Evolutionary conservation across 352 stramenopile species (phyloP).

Genomic region (Globisporangium apiculatum): DNA sequence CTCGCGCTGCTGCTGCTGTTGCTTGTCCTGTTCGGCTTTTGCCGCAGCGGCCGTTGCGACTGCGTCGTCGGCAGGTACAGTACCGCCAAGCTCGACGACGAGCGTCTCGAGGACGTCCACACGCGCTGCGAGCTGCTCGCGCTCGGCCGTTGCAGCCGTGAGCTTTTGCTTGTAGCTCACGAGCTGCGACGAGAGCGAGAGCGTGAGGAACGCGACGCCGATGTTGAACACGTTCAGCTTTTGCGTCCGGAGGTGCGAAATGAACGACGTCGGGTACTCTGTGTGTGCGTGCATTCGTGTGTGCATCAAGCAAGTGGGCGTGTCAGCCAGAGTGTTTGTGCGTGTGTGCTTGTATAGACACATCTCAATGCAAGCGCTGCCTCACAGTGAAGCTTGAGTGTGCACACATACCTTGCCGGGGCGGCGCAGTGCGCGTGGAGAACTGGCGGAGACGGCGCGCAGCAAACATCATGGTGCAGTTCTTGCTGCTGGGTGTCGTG

Average conservation of each 20-base stretch:
- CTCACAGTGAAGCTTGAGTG: not conserved
- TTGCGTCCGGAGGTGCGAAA: conserved; percentile 68
- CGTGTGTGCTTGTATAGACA: too few relatives aligned
- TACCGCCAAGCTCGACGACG: conserved; percentile 52
- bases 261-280: conserved; percentile 81
- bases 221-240: conserved; percentile 87
- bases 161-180: conserved; percentile 68
- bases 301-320: not conserved
- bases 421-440: conserved; percentile 23
- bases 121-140: conserved; percentile 36
- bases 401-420: conserved; percentile 27
- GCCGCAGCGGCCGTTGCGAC: conserved; percentile 18
- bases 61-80: conserved; percentile 50
- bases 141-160: conserved; percentile 27
- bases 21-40: conserved; percentile 27
- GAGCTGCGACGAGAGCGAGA: conserved; percentile 81
- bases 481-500: not conserved
- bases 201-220: conserved; percentile 70
- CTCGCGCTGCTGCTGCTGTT: conserved; percentile 25
- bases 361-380: not conserved
- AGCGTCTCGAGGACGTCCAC: conserved; percentile 52
- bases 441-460: conserved; percentile 29
- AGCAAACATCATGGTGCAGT: conserved; percentile 4
- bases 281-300: conserved; percentile 8
- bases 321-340: too few relatives aligned